Evolutionary conservation across 2,329 filamentous ascomycete species (phyloP), one percentile per base, ranked within the genome.

Genomic region (Cadophora sp.): DNA sequence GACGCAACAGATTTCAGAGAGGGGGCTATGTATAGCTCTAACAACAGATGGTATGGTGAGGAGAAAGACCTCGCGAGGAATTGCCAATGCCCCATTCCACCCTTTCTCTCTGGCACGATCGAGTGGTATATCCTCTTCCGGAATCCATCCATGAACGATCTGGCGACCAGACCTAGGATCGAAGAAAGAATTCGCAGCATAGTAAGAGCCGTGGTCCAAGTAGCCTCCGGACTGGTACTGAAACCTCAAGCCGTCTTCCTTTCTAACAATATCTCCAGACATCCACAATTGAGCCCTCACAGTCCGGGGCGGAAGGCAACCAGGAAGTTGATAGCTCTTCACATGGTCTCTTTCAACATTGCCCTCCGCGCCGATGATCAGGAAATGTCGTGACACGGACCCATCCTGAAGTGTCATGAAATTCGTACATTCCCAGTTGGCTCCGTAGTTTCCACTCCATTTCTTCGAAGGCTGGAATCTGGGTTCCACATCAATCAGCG

Each of bases 11-110:
- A 47, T 47, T n/a, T 47, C 43, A 3, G 43, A 47, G 16, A 47
- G 43, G 3, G 43, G 43, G 16, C 30, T 30, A 6, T 55, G n/a
- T 5, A 55, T 13, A 7, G 50, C 50, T 24, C 20, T n/a, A 36
- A 51, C 24, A 30, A 18, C 41, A 1, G 64, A n/a, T 1, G 51
- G 22, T 22, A 64, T 45, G 7, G 66, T 59, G 24, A 70, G 64
- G 41, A 68, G 27, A 48, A 59, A 72, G n/a, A 72, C 14, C 50
- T 71, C 70, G 59, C 69, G 64, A 22, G 67, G 67, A 20, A 66
- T 61, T 14, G 58, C 24, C 8, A 71, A 45, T 59, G 62, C 68
- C 22, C 70, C 70, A 22, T 63, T 65, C 70, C 70, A 72, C 3
- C 64, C 67, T 62, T 72, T 60, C 13, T 67, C 30, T 62, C 36